phyloP scores from a whole-genome alignment of 805 yeast species.

The Wickerhamiella azymoides region DNA sequence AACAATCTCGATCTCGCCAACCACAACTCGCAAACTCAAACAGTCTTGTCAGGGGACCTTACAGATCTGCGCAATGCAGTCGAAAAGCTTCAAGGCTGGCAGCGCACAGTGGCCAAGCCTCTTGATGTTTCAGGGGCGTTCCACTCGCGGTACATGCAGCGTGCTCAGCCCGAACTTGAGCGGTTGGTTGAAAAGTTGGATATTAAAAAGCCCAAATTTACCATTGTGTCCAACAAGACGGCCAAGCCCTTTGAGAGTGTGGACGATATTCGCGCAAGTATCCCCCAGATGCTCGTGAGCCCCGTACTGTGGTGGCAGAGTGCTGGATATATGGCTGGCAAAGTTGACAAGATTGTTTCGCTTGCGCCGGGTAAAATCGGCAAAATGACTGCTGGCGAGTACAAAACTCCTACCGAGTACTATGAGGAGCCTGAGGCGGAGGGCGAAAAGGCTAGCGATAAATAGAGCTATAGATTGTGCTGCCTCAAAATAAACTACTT shows the following conservation, averaged over 20 bases:
- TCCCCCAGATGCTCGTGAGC: constrained; percentile 19
- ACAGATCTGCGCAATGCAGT: constrained; percentile 22
- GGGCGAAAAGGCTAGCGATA: no score
- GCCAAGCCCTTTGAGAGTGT: constrained; percentile 22
- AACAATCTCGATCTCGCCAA: constrained; percentile 31
- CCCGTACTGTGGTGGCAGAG: constrained; percentile 25
- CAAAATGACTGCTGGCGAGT: constrained; percentile 14
- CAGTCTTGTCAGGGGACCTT: constrained; percentile 33
- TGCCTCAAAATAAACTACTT: no score
- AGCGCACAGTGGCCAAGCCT: constrained; percentile 20
- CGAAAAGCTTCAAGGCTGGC: constrained; percentile 15
- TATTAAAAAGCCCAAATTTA: constrained; percentile 14
- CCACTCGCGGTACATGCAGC: constrained; percentile 30
- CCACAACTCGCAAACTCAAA: constrained; percentile 31
- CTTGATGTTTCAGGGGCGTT: constrained; percentile 40
- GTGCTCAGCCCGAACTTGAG: constrained; percentile 27
- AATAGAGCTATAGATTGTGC: no score
- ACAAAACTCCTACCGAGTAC: neutral
- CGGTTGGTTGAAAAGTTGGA: constrained; percentile 14
- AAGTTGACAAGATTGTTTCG: constrained; percentile 15
- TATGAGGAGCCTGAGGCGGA: neutral
- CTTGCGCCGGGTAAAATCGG: constrained; percentile 24
- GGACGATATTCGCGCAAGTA: constrained; percentile 19
- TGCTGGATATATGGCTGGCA: constrained; percentile 12
- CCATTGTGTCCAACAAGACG: constrained; percentile 24